Conservation (phyloP, 2,329 filamentous ascomycete genomes). For the Trichoderma citrinoviride region DNA sequence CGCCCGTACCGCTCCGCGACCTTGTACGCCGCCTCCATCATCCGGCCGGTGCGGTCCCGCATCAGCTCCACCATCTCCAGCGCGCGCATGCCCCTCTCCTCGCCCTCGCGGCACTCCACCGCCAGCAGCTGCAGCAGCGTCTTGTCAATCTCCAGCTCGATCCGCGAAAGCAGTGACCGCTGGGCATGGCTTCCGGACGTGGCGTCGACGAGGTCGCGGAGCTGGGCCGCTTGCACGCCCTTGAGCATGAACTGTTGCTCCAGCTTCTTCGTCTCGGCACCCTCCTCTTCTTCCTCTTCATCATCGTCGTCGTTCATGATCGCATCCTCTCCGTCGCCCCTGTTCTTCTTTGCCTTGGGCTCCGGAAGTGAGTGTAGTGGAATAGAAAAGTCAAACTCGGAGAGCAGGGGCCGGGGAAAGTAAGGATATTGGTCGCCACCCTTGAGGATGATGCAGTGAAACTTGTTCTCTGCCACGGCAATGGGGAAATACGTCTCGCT, state of each 20-base stretch:
- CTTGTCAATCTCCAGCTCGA: slow-evolving; percentile 87
- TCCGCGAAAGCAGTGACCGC: slow-evolving; percentile 62
- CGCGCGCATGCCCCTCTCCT: slow-evolving; percentile 92
- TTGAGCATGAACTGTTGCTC: slow-evolving; percentile 81
- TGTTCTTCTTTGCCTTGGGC: slow-evolving; percentile 32
- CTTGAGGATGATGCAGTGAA: slow-evolving; percentile 99
- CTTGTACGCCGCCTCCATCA: slow-evolving; percentile 88
- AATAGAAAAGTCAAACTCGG: slow-evolving; percentile 88
- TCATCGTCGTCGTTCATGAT: slow-evolving; percentile 26
- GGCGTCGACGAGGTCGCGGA: slow-evolving; percentile 69
- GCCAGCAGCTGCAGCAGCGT: slow-evolving; percentile 84
- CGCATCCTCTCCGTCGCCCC: slow-evolving; percentile 28
- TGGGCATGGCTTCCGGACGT: slow-evolving; percentile 59
- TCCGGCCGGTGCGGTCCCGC: slow-evolving; percentile 78
- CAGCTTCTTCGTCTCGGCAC: slow-evolving; percentile 58
- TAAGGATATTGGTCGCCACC: slow-evolving; percentile 90
- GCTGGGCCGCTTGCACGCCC: slow-evolving; percentile 68
- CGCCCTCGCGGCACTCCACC: slow-evolving; percentile 84
- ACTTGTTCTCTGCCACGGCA: slow-evolving; percentile 84
- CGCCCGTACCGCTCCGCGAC: slow-evolving; percentile 83
- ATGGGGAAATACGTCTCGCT: slow-evolving; percentile 93
- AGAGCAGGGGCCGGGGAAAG: slow-evolving; percentile 84
- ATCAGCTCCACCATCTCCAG: slow-evolving; percentile 86
- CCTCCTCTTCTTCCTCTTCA: slow-evolving; percentile 34
- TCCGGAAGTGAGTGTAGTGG: slow-evolving; percentile 62